Percentiles rank a stretch among this genome's conserved stretches.
phyloP scores from a whole-genome alignment of 2,329 filamentous ascomycete genomes.

The Fusarium anguioides region DNA sequence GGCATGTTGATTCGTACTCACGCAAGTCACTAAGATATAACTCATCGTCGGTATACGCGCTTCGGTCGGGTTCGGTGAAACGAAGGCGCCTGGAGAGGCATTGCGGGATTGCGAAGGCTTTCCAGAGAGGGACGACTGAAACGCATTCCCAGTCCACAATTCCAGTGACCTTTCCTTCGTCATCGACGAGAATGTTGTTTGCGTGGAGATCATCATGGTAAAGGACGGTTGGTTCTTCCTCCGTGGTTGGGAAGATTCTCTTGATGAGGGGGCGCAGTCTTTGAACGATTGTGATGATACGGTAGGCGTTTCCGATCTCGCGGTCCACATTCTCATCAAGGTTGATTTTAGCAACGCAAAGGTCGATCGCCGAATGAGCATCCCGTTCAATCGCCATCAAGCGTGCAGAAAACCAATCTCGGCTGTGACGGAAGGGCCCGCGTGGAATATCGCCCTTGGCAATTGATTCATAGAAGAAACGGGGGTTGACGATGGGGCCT shows the following conservation, averaged over 20 bases:
- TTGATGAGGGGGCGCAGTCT: slow-evolving; percentile 47
- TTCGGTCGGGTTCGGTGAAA: slow-evolving; percentile 16
- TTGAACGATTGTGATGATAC: slow-evolving; percentile 35
- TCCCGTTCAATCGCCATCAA: slow-evolving; percentile 27
- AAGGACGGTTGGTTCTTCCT: slow-evolving; percentile 48
- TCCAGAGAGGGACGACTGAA: slow-evolving; percentile 55
- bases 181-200: slow-evolving; percentile 55
- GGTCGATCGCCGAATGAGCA: no score
- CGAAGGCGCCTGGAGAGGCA: slow-evolving; percentile 48
- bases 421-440: slow-evolving; percentile 51
- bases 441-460: slow-evolving; percentile 48
- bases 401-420: slow-evolving; percentile 51
- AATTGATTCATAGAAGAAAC: slow-evolving; percentile 50
- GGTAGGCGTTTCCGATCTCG: slow-evolving; percentile 49
- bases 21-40: slow-evolving; percentile 54
- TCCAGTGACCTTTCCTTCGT: slow-evolving; percentile 49
- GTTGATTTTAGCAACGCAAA: not conserved
- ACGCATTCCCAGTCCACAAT: slow-evolving; percentile 59
- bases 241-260: slow-evolving; percentile 45
- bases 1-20: slow-evolving; percentile 53
- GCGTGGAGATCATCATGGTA: slow-evolving; percentile 51
- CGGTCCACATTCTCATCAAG: slow-evolving; percentile 37
- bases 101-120: slow-evolving; percentile 47
- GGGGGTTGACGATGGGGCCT: slow-evolving; percentile 48
- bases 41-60: slow-evolving; percentile 32